Conservation (phyloP, 805 yeast genomes). For the Candida arabinofermentans region DNA sequence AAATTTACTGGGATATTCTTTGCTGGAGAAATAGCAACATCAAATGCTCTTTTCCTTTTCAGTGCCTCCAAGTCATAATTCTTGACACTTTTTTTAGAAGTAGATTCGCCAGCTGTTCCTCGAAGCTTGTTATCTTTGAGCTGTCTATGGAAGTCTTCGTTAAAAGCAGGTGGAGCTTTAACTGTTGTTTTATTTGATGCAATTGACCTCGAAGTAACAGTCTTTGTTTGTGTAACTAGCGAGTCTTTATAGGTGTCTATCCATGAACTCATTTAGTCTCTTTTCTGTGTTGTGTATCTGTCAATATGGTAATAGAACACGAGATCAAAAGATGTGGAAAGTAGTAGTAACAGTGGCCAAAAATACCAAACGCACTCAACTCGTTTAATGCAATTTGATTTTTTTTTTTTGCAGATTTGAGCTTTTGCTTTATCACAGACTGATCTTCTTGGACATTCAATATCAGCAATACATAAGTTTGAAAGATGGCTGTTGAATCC, state of each 20-base stretch:
- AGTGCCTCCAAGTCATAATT: constrained; percentile 32
- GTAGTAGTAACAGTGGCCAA: no score
- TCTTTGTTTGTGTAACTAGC: not conserved
- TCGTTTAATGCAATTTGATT: no score
- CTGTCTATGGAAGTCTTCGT: constrained; percentile 15
- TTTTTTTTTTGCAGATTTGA: no score
- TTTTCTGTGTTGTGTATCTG: no score
- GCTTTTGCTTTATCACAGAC: no score
- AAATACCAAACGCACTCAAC: no score
- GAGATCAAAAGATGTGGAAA: no score
- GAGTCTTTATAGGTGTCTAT: constrained; percentile 4
- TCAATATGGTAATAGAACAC: no score
- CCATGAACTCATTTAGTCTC: constrained; percentile 2
- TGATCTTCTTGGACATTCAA: no score
- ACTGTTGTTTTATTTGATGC: not conserved
- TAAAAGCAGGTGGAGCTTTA: constrained; percentile 18
- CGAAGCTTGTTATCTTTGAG: constrained; percentile 12
- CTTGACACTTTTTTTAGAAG: constrained; percentile 1
- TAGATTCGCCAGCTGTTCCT: not conserved
- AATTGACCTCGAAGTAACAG: not conserved
- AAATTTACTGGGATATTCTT: constrained; percentile 85
- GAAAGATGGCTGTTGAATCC: no score
- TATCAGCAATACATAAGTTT: no score
- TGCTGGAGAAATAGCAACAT: constrained; percentile 74
- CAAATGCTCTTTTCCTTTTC: constrained; percentile 75